Conservation (phyloP, 495 filamentous ascomycete genomes). For the Pyronema omphalodes region DNA sequence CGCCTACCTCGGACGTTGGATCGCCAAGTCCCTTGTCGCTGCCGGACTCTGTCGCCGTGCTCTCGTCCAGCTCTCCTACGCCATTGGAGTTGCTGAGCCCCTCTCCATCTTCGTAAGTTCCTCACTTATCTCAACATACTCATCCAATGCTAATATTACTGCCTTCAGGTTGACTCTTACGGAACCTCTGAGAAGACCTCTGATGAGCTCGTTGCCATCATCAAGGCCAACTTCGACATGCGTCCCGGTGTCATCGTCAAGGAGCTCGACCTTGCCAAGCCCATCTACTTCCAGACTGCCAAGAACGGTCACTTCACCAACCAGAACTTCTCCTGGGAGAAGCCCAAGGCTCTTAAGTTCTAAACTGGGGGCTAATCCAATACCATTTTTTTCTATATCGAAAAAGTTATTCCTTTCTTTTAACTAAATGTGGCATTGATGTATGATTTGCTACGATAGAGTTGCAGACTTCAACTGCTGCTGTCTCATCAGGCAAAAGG, state of each 20-base stretch:
- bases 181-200: slow-evolving; percentile 56
- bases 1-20: slow-evolving; percentile 92
- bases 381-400: slow-evolving; percentile 17
- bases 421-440: neutral
- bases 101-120: slow-evolving; percentile 59
- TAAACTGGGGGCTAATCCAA: slow-evolving; percentile 31
- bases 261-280: slow-evolving; percentile 84
- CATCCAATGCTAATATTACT: slow-evolving; percentile 5
- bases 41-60: slow-evolving; percentile 77
- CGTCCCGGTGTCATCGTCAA: slow-evolving; percentile 95
- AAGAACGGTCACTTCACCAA: slow-evolving; percentile 99
- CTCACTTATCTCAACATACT: slow-evolving; percentile 26
- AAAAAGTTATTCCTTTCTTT: slow-evolving; percentile 3
- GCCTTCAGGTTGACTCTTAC: slow-evolving; percentile 41
- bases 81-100: slow-evolving; percentile 95
- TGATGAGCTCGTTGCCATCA: slow-evolving; percentile 77
- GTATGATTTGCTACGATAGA: slow-evolving; percentile 1
- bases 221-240: slow-evolving; percentile 89
- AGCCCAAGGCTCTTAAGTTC: slow-evolving; percentile 82
- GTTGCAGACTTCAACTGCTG: slow-evolving; percentile 7
- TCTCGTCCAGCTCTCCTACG: slow-evolving; percentile 94
- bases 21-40: slow-evolving; percentile 90
- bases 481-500: slow-evolving; percentile 1
- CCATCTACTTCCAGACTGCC: slow-evolving; percentile 94
- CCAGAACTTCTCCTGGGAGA: slow-evolving; percentile 94